These are phyloP conservation scores for Teratosphaeria pseudoeucalypti DNA, from an alignment of 2,329 filamentous ascomycete species.

Conservation along the genomic window DNA sequence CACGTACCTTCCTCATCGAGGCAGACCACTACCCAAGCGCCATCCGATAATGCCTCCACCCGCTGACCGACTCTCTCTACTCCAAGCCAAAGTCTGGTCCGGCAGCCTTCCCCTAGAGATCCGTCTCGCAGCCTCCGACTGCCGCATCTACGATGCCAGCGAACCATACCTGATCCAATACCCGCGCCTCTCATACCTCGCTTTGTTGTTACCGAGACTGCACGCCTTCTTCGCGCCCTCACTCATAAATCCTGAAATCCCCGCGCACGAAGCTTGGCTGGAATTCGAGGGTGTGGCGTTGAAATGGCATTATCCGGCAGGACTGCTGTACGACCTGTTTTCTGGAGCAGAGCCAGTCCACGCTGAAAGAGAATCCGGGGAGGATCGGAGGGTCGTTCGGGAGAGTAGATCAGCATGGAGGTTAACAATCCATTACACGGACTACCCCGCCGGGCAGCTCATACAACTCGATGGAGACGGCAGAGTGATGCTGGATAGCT, in stretches of 20 bases:
- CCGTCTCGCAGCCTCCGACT: slow-evolving; percentile 47
- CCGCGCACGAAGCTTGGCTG: slow-evolving; percentile 49
- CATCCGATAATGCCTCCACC: slow-evolving; percentile 16
- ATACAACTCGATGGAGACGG: slow-evolving; percentile 46
- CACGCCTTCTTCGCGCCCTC: slow-evolving; percentile 51
- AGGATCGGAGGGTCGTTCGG: not conserved
- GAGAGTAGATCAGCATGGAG: slow-evolving; percentile 46
- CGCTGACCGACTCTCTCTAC: slow-evolving; percentile 21
- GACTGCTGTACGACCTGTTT: slow-evolving; percentile 60
- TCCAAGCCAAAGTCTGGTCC: slow-evolving; percentile 47
- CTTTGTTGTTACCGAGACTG: slow-evolving; percentile 52
- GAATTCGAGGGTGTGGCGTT: slow-evolving; percentile 57
- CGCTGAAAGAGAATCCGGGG: not conserved
- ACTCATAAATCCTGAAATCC: slow-evolving; percentile 48
- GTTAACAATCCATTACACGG: slow-evolving; percentile 50
- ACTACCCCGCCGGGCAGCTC: slow-evolving; percentile 49
- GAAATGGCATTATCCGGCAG: slow-evolving; percentile 63
- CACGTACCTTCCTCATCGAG: not conserved
- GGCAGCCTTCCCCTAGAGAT: slow-evolving; percentile 52
- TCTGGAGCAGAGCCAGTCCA: slow-evolving; percentile 43
- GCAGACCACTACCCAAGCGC: not conserved
- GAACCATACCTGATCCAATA: slow-evolving; percentile 53
- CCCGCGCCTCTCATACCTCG: slow-evolving; percentile 58
- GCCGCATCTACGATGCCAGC: slow-evolving; percentile 48
- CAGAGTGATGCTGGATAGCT: slow-evolving; percentile 52